Base-by-base conservation (phyloP, 2,329 filamentous ascomycete species). In the Diaporthe citri region DNA sequence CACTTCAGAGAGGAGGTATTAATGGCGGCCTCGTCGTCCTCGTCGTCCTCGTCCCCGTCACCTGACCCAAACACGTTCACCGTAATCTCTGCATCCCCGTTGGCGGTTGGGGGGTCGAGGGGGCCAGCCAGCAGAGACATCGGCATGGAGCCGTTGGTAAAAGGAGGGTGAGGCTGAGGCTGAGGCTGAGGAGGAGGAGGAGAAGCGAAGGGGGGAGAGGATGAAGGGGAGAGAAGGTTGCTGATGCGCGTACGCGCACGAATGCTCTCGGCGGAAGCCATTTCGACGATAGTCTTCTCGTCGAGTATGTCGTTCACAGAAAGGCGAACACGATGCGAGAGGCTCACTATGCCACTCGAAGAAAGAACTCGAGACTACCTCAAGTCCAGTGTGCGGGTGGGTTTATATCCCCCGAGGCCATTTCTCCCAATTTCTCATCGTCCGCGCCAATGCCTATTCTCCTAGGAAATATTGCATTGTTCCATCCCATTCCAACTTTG, bases 131-230 rank as follows among this genome's bases (percentile, higher is more conserved):
- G 25, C 34, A 70, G 1, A 10, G 10, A 22, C 55, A 72, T 71
- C 12, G 52, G 41, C 72, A 73, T 70, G 5, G 69, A 74, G 31
- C 46, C 73, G 28, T 72, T 72, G 52, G 73, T 72, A 34, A 76
- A 75, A 9, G 55, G 67, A 51, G 72, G 59, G 46, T 69, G 74
- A 12, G 51, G 72, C 12, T 55, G 75, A 57, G 34, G 72, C 22
- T 1, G 52, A 59, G 51, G 52, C 43, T n/a, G 15, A 41, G 22
- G 57, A 13, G 22, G 12, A 20, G n/a, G n/a, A 46, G 25, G 43
- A 9, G 31, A 25, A 13, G 25, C 7, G 9, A 41, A 48, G 9
- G 46, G 15, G 31, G 15, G 31, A 48, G 25, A 9, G 1, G 13
- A 52, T 52, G 46, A 17, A 22, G 57, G 48, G 36, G 31, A 36